Evolutionary conservation across 345 rosid genomes (phyloP), one percentile per base, ranked within the genome.

Genomic region (Clausena lansium): DNA sequence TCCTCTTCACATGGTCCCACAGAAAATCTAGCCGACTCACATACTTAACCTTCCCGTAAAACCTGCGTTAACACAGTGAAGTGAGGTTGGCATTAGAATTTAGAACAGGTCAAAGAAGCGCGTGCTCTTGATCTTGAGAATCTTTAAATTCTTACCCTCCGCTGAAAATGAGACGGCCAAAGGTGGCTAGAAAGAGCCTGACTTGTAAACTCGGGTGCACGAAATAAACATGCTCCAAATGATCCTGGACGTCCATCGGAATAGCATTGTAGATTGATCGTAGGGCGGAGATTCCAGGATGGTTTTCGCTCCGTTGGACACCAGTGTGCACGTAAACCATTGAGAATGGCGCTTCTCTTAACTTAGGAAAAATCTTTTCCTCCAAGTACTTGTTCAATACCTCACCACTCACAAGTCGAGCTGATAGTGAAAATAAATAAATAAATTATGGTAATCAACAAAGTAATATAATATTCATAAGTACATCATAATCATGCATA

Each of bases 1-100:
- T 83, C 84, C 94, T 88, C 84, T 85, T 84, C 52, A 89, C 87
- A 9, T 89, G 88, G 36, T 89, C 88, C 94, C 94, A 89, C 55
- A 89, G 67, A 80, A 88, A 90, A 79, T 86, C 94, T 71, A 90
- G 60, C 76, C 97, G 75, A 64, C 50, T 86, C 81, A 87, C 77
- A 14, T 87, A 90, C 80, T 71, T 87, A 3, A 92, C 58, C 86
- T 92, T 92, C 75, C 78, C 33, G 38, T 90, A 87, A 38, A 92
- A 80, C 81, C 94, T 88, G 89, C 71, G 15, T 41, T 25, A 25
- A 45, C 58, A 25, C 17, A 27, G 22, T 25, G 55, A 30, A 14
- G 20, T 24, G 22, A 7, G 4, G 32, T 30, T 30, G 57, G 57
- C 50, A 45, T 45, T 45, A 13, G 50, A 45, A 13, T 45, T 45